phyloP scores from a whole-genome alignment of 306 rosid species.

The Astragalus glycyphyllos region DNA sequence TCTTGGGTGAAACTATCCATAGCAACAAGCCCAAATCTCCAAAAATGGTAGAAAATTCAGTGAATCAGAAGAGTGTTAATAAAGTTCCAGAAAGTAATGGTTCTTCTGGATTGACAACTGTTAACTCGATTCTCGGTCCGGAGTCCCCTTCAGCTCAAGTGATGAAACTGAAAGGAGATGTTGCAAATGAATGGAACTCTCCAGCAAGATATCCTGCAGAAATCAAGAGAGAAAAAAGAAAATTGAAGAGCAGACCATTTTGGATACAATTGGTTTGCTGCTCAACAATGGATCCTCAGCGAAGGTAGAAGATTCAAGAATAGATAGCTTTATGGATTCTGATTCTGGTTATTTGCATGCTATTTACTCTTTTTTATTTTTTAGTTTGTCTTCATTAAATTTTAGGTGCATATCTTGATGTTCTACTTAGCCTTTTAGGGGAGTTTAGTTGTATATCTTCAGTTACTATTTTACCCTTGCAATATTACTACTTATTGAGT shows the following conservation, averaged over 20 bases:
- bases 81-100: conserved; percentile 41
- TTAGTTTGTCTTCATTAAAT: conserved; percentile 35
- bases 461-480: too few species aligned
- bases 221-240: conserved; percentile 74
- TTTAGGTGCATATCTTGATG: conserved; percentile 45
- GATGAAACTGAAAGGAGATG: conserved; percentile 43
- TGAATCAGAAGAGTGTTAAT: conserved; percentile 47
- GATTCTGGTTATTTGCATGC: conserved; percentile 16
- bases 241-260: conserved; percentile 73
- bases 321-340: conserved; percentile 27
- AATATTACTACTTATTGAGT: too few species aligned
- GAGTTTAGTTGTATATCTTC: conserved; percentile 46
- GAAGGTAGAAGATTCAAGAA: conserved; percentile 40
- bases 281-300: conserved; percentile 64
- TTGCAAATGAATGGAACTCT: conserved; percentile 81
- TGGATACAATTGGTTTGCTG: conserved; percentile 92
- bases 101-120: conserved; percentile 52
- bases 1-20: conserved; percentile 72
- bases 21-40: conserved; percentile 63
- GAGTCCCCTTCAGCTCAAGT: conserved; percentile 55
- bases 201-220: conserved; percentile 81
- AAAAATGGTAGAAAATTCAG: conserved; percentile 47
- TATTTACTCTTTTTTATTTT: conserved; percentile 28
- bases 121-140: conserved; percentile 59
- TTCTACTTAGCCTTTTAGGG: conserved; percentile 35